Base-by-base conservation (phyloP, 257 asterid genomes). In the Asclepias syriaca region DNA sequence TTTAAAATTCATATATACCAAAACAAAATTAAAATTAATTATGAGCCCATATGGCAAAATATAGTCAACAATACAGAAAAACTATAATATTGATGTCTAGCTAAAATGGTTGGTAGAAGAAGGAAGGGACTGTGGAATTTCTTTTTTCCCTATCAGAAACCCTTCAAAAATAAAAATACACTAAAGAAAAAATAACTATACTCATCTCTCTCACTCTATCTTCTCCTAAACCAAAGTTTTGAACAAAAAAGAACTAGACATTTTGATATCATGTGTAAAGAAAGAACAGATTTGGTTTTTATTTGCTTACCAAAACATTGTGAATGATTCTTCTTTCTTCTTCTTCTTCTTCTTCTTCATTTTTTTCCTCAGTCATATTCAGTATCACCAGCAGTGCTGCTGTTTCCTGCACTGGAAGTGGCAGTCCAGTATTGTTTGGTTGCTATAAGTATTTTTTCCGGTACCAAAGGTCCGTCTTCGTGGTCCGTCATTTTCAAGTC, bases 391-490 rank as follows among this genome's bases (percentile, higher is more conserved):
- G 88, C 39, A 34, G 39, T 2, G 39, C 39, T 81, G 75, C 64
- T 66, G 49, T 77, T 76, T 45, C 76, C 84, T 3, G 76, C 59
- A 57, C 84, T 84, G 60, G 77, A 88, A 8, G 87, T 89, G 60
- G 77, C 89, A 8, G 87, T 91, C 88, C 92, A 77, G 65, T 93
- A 93, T 60, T 79, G 93, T 40, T 93, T 90, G 0, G 84, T 87
- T 1, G 91, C 97, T 8, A 93, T 60, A 14, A 93, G 87, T 73
- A 90, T 84, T 73, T 93, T 93, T 84, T 90, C 89, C 10, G 98
- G 95, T 51, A 93, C 98, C 13, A 93, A 78, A 16, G 98, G 98
- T 10, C 98, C 97, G 53, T 90, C 97, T 72, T 93, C 97, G 27
- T 93, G 98, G 78, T 93, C 98, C 74, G 83, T 39, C 90, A 93